These are phyloP conservation scores for Carex arenaria DNA, from an alignment of 202 grass and related monocot genomes.

Conservation along the genomic window DNA sequence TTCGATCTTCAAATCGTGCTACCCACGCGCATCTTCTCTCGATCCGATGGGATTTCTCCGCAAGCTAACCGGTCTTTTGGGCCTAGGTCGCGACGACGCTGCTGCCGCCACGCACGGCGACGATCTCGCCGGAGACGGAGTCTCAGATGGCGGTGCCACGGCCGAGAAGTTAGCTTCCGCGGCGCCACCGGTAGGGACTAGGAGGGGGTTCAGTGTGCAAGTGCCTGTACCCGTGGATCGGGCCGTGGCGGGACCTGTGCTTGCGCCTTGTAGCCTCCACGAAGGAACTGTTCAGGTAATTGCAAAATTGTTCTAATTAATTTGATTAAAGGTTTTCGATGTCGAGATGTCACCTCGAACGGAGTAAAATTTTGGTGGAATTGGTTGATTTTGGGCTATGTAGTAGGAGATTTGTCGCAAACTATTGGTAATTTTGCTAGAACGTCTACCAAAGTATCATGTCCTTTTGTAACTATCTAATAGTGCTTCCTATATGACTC, in stretches of 20 bases:
- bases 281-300: constrained; percentile 84
- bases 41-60: constrained; percentile 56
- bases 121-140: constrained; percentile 25
- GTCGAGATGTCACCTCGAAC: background rate
- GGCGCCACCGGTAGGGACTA: constrained; percentile 10
- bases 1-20: constrained; percentile 13
- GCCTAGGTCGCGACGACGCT: constrained; percentile 50
- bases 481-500: too few relatives aligned
- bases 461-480: background rate
- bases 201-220: constrained; percentile 60
- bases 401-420: background rate
- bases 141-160: constrained; percentile 19
- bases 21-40: background rate
- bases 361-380: background rate
- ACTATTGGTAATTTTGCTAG: background rate
- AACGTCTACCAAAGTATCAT: background rate
- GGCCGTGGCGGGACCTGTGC: constrained; percentile 34
- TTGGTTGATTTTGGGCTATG: background rate
- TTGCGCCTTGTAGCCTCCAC: constrained; percentile 43
- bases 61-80: constrained; percentile 46
- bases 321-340: background rate
- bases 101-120: background rate
- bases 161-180: background rate
- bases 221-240: constrained; percentile 67
- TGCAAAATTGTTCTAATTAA: background rate